Percentiles rank a stretch among this genome's conserved stretches.
Evolutionary conservation across 2,329 filamentous ascomycete species (phyloP).

Genomic region (Emergomyces orientalis): DNA sequence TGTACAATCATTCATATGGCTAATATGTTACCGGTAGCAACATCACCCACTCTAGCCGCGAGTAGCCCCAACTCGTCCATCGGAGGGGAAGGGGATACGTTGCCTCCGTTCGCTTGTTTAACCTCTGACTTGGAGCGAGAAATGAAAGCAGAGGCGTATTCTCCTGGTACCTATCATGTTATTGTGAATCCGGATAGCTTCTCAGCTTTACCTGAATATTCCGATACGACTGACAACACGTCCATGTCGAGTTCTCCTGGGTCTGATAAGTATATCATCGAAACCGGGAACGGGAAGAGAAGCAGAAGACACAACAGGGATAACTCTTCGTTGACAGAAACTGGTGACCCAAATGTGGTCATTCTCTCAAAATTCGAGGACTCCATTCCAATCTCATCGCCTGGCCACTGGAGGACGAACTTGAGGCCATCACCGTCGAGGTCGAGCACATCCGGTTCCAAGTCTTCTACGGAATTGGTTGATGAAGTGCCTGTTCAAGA

Average conservation of each 20-base stretch:
- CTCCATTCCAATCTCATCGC: constrained; percentile 22
- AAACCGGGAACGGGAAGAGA: constrained; percentile 21
- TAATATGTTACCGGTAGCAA: constrained; percentile 19
- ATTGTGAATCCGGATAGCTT: constrained; percentile 49
- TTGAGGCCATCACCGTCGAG: constrained; percentile 28
- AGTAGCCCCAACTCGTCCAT: constrained; percentile 24
- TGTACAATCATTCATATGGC: constrained; percentile 10
- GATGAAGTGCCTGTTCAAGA: constrained; percentile 20
- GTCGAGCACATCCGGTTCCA: constrained; percentile 22
- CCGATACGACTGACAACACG: constrained; percentile 21
- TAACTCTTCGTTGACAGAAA: constrained; percentile 11
- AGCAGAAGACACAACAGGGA: constrained; percentile 19
- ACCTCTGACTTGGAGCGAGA: constrained; percentile 51
- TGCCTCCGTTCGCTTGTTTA: constrained; percentile 46
- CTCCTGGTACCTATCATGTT: constrained; percentile 48
- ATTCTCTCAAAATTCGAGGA: constrained; percentile 46
- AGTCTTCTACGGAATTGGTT: constrained; percentile 21
- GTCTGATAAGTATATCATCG: constrained; percentile 10
- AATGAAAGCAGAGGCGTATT: constrained; percentile 43
- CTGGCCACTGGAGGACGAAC: constrained; percentile 22
- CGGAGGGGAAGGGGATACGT: constrained; percentile 39
- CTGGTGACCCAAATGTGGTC: constrained; percentile 41
- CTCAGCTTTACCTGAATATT: constrained; percentile 43
- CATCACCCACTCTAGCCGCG: constrained; percentile 23
- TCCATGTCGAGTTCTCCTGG: constrained; percentile 1